phyloP scores from a whole-genome alignment of 2,329 filamentous ascomycete species.

The Chrysoporthe cubensis region DNA sequence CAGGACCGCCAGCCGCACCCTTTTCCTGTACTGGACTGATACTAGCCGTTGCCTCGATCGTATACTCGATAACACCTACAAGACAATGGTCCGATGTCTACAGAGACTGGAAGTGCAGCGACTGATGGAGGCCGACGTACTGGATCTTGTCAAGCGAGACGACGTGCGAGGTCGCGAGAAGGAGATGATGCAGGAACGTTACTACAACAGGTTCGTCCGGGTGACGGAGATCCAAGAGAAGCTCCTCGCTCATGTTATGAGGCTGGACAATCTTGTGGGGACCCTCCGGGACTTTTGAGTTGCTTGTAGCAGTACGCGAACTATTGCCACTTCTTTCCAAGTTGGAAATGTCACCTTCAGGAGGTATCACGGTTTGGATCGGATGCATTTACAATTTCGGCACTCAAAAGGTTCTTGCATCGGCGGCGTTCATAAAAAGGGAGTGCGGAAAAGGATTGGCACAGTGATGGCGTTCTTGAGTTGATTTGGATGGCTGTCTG shows the following conservation, averaged over 20 bases:
- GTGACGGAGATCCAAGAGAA: constrained; percentile 66
- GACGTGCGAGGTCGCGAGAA: constrained; percentile 87
- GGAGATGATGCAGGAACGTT: constrained; percentile 74
- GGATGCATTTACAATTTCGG: constrained; percentile 8
- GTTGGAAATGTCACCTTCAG: neutral
- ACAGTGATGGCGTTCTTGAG: constrained; percentile 24
- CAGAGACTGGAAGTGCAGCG: constrained; percentile 81
- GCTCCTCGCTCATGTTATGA: constrained; percentile 76
- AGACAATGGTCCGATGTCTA: constrained; percentile 82
- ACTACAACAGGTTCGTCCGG: constrained; percentile 64
- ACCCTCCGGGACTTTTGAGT: constrained; percentile 77
- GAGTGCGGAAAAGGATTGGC: constrained; percentile 13
- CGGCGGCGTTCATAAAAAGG: constrained; percentile 31
- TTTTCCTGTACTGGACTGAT: constrained; percentile 94
- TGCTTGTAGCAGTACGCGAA: constrained; percentile 11
- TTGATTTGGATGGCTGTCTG: constrained; percentile 24
- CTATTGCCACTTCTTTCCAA: neutral
- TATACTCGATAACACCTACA: constrained; percentile 82
- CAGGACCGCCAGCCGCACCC: constrained; percentile 78
- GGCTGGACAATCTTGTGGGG: constrained; percentile 83
- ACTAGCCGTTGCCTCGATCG: constrained; percentile 69
- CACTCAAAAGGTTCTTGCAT: constrained; percentile 29
- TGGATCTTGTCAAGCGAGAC: constrained; percentile 80
- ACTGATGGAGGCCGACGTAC: constrained; percentile 69
- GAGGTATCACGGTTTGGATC: constrained; percentile 3